Conservation (phyloP, 108 stramenopile species). For the Nannochloropsis salina region DNA sequence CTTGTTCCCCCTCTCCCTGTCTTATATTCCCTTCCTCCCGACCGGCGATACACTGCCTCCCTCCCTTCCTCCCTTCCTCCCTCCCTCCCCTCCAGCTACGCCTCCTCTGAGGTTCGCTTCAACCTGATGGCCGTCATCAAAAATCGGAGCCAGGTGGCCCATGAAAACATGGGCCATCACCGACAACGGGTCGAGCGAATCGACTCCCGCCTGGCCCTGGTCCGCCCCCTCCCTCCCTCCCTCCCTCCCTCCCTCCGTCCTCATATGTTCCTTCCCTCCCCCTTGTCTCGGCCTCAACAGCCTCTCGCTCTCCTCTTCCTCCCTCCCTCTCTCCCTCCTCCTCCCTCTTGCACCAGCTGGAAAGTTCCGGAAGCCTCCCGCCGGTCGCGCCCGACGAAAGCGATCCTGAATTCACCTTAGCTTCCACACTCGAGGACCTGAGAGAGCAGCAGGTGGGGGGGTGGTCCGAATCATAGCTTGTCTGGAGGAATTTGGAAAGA, state of each 20-base stretch:
- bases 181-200: background rate
- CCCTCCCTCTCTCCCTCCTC: background rate
- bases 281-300: background rate
- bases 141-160: conserved; percentile 2
- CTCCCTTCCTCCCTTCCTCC: background rate
- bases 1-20: conserved; percentile 72
- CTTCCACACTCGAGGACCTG: background rate
- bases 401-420: background rate
- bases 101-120: conserved; percentile 77
- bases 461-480: background rate
- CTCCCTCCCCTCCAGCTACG: conserved; percentile 30
- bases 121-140: conserved; percentile 83
- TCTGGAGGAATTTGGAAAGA: too few relatives aligned
- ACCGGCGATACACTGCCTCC: background rate
- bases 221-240: background rate
- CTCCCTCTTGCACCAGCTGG: background rate
- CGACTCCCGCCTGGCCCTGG: background rate
- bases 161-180: background rate
- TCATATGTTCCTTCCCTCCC: background rate
- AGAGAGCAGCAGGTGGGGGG: background rate
- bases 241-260: background rate
- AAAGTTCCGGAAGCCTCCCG: background rate
- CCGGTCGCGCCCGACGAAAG: background rate
- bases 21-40: background rate
- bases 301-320: background rate